phyloP scores from a whole-genome alignment of 352 stramenopile species.

The Saprolegnia parasitica region DNA sequence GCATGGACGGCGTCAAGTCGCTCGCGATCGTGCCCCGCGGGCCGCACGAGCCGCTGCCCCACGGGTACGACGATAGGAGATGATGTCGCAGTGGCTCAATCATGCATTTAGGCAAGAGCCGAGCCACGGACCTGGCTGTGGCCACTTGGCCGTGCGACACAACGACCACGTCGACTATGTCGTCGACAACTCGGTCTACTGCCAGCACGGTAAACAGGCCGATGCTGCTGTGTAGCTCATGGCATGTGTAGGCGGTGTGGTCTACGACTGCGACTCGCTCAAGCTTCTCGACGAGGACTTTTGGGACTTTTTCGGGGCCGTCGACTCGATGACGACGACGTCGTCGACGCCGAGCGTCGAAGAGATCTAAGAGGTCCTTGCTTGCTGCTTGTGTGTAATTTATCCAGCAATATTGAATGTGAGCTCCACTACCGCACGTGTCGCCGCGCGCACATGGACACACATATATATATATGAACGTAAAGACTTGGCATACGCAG shows the following conservation, averaged over 20 bases:
- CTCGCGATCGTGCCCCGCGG: constrained; percentile 34
- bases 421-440: too few species aligned
- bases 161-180: constrained; percentile 81
- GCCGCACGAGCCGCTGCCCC: neutral
- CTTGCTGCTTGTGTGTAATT: neutral
- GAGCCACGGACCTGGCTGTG: constrained; percentile 55
- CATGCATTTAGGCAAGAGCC: constrained; percentile 32
- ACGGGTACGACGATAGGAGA: neutral
- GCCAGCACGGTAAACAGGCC: constrained; percentile 53
- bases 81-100: too few species aligned
- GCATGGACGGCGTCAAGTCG: constrained; percentile 54
- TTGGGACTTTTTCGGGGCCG: constrained; percentile 73
- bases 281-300: constrained; percentile 61
- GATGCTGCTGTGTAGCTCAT: constrained; percentile 32
- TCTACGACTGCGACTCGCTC: constrained; percentile 51
- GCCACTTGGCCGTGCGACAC: constrained; percentile 66
- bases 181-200: constrained; percentile 75
- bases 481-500: too few species aligned
- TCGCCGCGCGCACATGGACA: too few species aligned
- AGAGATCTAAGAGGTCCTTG: constrained; percentile 3
- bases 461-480: too few species aligned
- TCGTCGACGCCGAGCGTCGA: neutral
- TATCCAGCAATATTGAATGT: neutral
- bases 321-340: constrained; percentile 21
- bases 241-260: constrained; percentile 4